Base-by-base conservation (phyloP, 176 grass and related monocot species). In the Carex kokanica region DNA sequence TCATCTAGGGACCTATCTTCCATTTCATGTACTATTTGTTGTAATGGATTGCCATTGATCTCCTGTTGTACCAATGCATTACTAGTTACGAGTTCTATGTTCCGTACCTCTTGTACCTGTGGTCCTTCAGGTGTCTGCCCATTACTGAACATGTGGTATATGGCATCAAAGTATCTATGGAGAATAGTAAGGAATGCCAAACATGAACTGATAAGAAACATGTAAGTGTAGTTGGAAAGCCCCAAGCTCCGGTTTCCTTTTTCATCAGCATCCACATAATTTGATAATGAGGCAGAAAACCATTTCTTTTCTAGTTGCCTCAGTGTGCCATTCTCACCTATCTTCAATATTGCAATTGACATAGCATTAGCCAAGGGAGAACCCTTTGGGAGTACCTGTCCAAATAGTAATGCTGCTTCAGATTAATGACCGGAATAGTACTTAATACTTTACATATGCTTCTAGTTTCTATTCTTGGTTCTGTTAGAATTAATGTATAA, bases 321-420 rank as follows among this genome's bases (percentile, higher is more conserved):
- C 40, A 87, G 78, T 6, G 17, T 83, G 12, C 86, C 86, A 27
- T 77, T 36, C 36, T 87, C 86, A 20, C 12, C 16, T 64, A 87
- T 16, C 38, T 87, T 23, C 38, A 87, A 55, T 78, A 87, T 87
- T 11, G 79, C 86, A 67, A 56, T 13, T 10, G 86, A 87, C 31
- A 87, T 66, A 64, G 83, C 86, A 5, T 14, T 31, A 74, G 85
- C 43, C 45, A 87, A 40, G n/a, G 53, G 56, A 75, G 85, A 87
- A 64, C 15, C 34, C 13, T 77, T 83, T 5, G 61, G 85, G 55
- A 87, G 66, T 34, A 65, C 86, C 79, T 87, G 65, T 32, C 49
- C 56, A 32, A 75, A 20, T 81, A 40, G 36, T 51, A 8, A 12
- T 15, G 11, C 0, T 41, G 16, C 3, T 13, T 73, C 8, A 73